phyloP scores from a whole-genome alignment of 139 green algal species.

The Chlorella sp. region DNA sequence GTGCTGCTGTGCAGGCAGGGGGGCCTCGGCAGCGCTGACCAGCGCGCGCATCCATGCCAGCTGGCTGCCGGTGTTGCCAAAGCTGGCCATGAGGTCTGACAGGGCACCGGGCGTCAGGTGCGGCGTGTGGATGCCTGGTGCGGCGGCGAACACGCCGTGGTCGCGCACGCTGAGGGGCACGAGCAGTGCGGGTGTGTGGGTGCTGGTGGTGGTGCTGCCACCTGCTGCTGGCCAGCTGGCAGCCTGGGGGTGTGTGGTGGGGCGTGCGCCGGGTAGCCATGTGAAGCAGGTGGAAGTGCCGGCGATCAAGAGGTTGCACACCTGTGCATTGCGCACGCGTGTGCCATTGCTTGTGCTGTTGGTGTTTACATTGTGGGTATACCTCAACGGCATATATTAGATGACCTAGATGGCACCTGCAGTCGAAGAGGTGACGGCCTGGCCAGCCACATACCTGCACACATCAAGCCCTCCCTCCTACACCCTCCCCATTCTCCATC shows the following conservation, averaged over 20 bases:
- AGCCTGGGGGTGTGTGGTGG: not conserved
- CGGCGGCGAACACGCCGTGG: not conserved
- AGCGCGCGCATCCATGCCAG: constrained; percentile 1
- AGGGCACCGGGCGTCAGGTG: constrained; percentile 13
- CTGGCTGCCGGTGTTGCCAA: not conserved
- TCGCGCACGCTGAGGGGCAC: not conserved
- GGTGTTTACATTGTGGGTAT: too few relatives aligned
- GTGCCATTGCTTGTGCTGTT: not conserved
- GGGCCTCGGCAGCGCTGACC: not conserved
- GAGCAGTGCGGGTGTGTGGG: not conserved
- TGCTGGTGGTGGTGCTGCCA: not conserved
- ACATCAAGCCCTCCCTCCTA: too few relatives aligned
- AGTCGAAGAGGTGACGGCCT: not conserved
- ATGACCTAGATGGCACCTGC: not conserved
- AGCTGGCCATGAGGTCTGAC: constrained; percentile 2
- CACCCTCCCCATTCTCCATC: too few relatives aligned
- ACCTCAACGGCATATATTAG: too few relatives aligned
- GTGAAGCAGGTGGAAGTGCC: constrained; percentile 1
- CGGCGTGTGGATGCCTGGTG: constrained; percentile 13
- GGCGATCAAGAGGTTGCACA: constrained; percentile 10
- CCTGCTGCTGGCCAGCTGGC: too few relatives aligned
- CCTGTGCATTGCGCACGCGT: not conserved
- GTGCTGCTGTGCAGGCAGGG: not conserved
- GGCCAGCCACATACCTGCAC: not conserved
- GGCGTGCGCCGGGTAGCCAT: not conserved